A percentile compares a stretch with the other conserved stretches of the same genome.
Evolutionary conservation across 768 basidiomycete species (phyloP).

Genomic region (Lentinula aciculospora): DNA sequence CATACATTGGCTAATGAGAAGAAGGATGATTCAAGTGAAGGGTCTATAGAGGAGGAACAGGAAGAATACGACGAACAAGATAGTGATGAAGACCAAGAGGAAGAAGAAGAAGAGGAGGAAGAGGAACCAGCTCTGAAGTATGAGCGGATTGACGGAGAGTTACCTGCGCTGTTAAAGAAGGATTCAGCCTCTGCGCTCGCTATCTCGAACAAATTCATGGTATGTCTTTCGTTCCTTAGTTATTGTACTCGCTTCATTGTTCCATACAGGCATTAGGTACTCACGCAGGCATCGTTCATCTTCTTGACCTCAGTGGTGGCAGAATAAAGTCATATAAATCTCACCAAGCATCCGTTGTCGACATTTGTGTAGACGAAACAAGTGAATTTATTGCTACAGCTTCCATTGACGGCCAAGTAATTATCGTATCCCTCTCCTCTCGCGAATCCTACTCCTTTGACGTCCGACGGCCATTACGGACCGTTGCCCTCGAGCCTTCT

Average conservation of each 20-base stretch:
- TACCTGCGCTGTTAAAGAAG: constrained; percentile 77
- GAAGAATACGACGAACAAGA: constrained; percentile 15
- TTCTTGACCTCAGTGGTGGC: constrained; percentile 73
- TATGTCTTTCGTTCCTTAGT: constrained; percentile 21
- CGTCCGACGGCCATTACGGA: constrained; percentile 87
- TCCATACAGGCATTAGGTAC: constrained; percentile 77
- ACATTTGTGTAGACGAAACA: constrained; percentile 78
- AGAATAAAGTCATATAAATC: constrained; percentile 88
- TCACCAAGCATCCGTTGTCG: constrained; percentile 82
- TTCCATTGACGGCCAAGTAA: constrained; percentile 92
- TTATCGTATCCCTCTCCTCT: constrained; percentile 74
- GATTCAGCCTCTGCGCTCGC: constrained; percentile 84
- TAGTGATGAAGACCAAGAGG: constrained; percentile 33
- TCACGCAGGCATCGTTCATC: constrained; percentile 87
- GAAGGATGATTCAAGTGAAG: background rate
- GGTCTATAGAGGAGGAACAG: background rate
- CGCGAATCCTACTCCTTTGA: constrained; percentile 79
- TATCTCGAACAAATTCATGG: constrained; percentile 70
- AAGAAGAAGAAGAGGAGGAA: constrained; percentile 65
- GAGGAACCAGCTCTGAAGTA: constrained; percentile 94
- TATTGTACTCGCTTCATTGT: background rate
- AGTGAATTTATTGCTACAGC: constrained; percentile 90
- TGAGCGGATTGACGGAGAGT: constrained; percentile 65
- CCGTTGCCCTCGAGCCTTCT: constrained; percentile 84
- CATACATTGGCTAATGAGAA: background rate